Evolutionary conservation across 352 stramenopile species (phyloP).

Genomic region (Phytophthora fragariaefolia): DNA sequence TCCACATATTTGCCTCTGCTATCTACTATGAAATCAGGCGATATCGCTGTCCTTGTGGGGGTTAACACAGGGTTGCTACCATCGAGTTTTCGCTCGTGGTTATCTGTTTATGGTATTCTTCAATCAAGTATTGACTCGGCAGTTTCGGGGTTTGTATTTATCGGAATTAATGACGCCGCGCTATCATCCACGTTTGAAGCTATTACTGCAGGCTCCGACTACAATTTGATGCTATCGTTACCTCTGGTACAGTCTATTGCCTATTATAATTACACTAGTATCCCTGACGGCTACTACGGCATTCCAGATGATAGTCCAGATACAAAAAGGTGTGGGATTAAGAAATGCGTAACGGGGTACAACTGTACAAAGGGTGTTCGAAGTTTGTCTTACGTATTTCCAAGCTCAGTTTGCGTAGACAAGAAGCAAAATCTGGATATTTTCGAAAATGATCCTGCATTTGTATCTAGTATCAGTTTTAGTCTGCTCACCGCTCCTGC

Average conservation of each 20-base stretch:
- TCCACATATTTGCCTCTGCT: conserved; percentile 28
- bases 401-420: conserved; percentile 40
- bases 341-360: conserved; percentile 50
- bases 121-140: conserved; percentile 20
- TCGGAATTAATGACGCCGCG: conserved; percentile 30
- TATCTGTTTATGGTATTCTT: conserved; percentile 21
- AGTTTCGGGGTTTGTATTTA: conserved; percentile 36
- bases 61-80: conserved; percentile 12
- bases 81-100: conserved; percentile 19
- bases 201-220: conserved; percentile 5
- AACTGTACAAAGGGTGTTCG: conserved; percentile 44
- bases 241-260: conserved; percentile 37
- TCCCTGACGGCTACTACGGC: conserved; percentile 59
- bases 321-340: conserved; percentile 39
- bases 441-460: conserved; percentile 39
- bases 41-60: conserved; percentile 26
- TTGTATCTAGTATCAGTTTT: conserved; percentile 48
- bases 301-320: conserved; percentile 44
- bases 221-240: conserved; percentile 26
- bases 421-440: conserved; percentile 46
- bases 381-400: conserved; percentile 40
- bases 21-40: conserved; percentile 7
- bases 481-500: conserved; percentile 28
- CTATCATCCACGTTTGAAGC: conserved; percentile 30
- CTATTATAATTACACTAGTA: conserved; percentile 37